Evolutionary conservation across 805 yeast genomes (phyloP), one percentile per base, ranked within the genome.

Genomic region (Metschnikowia orientalis): DNA sequence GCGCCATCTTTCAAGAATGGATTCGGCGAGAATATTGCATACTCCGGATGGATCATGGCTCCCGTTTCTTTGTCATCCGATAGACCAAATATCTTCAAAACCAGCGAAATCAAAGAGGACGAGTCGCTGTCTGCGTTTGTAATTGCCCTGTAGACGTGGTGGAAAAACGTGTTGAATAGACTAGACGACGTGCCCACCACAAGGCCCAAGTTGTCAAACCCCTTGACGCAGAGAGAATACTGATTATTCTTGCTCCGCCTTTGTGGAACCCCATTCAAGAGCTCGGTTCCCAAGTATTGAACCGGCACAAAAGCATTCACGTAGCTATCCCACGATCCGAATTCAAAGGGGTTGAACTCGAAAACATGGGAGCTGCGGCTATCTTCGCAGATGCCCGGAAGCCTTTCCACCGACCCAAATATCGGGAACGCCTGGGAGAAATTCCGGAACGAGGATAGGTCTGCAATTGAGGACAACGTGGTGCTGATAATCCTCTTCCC

Each of bases 181-280:
- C 82, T 74, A 0, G 85, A 78, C 0, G 84, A 77, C 0, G 84
- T 75, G 0, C 77, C 85, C 0, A 78, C 68, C 4, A 79, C 61
- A 42, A 76, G 77, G 0, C 79, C 79, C 23, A 71, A 60, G 43
- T 76, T 75, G 44, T 79, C 85, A 45, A 67, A 76, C 3, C 76
- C 79, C 1, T 61, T 52, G 14, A 65, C 56, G 45, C 87, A 79
- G 2, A 60, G 35, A 0, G 67, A 47, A 5, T 38, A 40, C 22
- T 47, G 50, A 2, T 46, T 31, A 23, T 48, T 49, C 8, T 52
- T 40, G 5, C 56, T 37, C 11, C 43, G 46, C 23, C 41, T 42
- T 1, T 41, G 34, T 0, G 78, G 61, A 8, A 36, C 40, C 0
- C 84, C 84, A 28, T 65, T 56, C 16, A 41, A 37, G 7, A 77